These are phyloP conservation scores for Citrus sinensis DNA, from an alignment of 345 rosid genomes.

Conservation along the genomic window DNA sequence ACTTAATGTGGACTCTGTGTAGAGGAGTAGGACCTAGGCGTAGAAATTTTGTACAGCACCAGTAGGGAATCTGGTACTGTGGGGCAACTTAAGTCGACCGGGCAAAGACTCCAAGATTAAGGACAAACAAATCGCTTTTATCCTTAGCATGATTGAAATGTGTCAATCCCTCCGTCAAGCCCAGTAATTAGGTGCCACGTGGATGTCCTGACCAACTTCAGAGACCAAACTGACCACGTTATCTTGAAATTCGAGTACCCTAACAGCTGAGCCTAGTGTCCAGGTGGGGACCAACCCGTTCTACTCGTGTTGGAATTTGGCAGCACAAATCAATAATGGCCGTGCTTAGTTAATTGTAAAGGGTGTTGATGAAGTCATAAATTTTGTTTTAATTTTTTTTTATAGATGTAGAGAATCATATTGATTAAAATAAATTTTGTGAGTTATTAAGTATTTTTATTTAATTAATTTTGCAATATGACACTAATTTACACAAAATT, in stretches of 20 bases:
- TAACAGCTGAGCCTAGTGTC: slow-evolving; percentile 9
- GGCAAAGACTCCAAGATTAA: not conserved
- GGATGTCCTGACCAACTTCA: fast-evolving
- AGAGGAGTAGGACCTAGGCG: not conserved
- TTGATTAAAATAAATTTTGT: too few relatives aligned
- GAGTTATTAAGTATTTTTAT: too few relatives aligned
- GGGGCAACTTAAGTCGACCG: not conserved
- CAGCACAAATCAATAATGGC: not conserved
- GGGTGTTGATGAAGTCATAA: too few relatives aligned
- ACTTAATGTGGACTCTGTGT: not conserved
- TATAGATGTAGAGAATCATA: too few relatives aligned
- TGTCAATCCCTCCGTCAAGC: not conserved
- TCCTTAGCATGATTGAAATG: not conserved
- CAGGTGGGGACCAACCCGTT: slow-evolving; percentile 2
- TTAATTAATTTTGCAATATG: too few relatives aligned
- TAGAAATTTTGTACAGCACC: not conserved
- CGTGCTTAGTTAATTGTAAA: too few relatives aligned
- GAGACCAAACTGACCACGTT: slow-evolving; percentile 16
- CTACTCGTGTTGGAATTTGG: not conserved
- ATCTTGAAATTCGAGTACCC: slow-evolving; percentile 16
- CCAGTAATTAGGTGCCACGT: slow-evolving; percentile 14
- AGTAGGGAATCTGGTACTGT: not conserved
- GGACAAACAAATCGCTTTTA: slow-evolving; percentile 25
- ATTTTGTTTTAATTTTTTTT: too few relatives aligned
- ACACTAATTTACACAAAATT: too few relatives aligned